phyloP scores from a whole-genome alignment of 148 eudicot species.

The Cornus controversa region DNA sequence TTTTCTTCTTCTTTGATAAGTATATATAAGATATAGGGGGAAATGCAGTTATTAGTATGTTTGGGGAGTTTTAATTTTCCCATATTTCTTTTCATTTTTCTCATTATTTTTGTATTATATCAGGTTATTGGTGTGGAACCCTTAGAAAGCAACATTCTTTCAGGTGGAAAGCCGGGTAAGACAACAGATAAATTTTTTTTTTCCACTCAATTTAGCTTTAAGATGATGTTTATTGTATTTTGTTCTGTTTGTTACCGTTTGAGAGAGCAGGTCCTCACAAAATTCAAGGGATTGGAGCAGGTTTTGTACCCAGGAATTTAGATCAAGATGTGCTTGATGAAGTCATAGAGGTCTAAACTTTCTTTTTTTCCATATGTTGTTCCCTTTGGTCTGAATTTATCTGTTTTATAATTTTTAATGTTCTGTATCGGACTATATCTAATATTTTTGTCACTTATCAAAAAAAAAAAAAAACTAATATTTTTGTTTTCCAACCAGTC shows the following conservation, averaged over 20 bases:
- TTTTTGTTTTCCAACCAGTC: not conserved
- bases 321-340: conserved; percentile 78
- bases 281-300: conserved; percentile 99
- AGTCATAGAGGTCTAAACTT: conserved; percentile 53
- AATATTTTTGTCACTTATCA: not conserved
- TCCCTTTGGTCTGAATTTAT: not conserved
- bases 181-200: conserved; percentile 8
- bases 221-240: not conserved
- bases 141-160: conserved; percentile 88
- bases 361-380: not conserved
- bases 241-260: conserved; percentile 24
- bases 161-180: conserved; percentile 98
- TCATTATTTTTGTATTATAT: not conserved
- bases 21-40: not conserved
- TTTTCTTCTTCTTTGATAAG: not conserved
- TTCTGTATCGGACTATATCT: not conserved
- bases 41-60: not conserved
- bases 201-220: not conserved
- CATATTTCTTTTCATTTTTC: not conserved
- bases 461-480: not conserved
- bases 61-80: not conserved
- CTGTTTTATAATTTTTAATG: conserved; percentile 8
- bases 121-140: conserved; percentile 96
- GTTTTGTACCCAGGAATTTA: conserved; percentile 88
- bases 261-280: conserved; percentile 91